These are phyloP conservation scores for Fagus sylvatica DNA, from an alignment of 306 rosid genomes.

Conservation along the genomic window DNA sequence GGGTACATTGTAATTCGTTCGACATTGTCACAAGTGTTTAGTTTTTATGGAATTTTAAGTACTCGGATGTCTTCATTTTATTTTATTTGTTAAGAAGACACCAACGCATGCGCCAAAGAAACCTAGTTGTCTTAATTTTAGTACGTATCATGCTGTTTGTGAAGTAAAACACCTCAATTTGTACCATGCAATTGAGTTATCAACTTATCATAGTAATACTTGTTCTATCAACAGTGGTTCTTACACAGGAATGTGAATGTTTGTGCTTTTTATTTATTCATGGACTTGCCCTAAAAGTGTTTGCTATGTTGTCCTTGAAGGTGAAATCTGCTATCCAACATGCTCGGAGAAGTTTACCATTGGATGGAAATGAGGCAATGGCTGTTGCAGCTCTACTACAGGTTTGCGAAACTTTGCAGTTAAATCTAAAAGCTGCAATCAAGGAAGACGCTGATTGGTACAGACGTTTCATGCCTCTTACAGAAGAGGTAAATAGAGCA, in stretches of 20 bases:
- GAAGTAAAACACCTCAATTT: background rate
- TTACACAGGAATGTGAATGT: background rate
- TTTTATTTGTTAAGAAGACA: background rate
- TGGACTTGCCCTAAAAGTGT: slow-evolving; percentile 30
- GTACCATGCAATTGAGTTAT: background rate
- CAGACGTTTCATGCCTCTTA: slow-evolving; percentile 79
- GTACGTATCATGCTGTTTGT: too few species aligned
- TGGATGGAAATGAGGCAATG: slow-evolving; percentile 66
- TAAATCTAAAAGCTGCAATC: slow-evolving; percentile 61
- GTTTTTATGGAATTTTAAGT: background rate
- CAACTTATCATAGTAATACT: background rate
- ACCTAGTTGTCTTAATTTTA: background rate
- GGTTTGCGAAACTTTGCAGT: slow-evolving; percentile 65
- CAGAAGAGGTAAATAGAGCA: slow-evolving; percentile 66
- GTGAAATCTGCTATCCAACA: slow-evolving; percentile 71
- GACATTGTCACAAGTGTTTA: background rate
- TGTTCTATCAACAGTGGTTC: background rate
- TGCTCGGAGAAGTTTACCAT: slow-evolving; percentile 54
- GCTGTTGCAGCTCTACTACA: slow-evolving; percentile 65
- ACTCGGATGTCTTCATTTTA: background rate
- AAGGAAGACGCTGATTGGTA: slow-evolving; percentile 78
- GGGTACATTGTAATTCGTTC: background rate
- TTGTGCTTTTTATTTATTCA: background rate
- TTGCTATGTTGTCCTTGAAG: slow-evolving; percentile 50
- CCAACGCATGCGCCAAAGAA: background rate